These are phyloP conservation scores for Tolypocladium inflatum DNA, from an alignment of 2,329 filamentous ascomycete species.

Conservation along the genomic window DNA sequence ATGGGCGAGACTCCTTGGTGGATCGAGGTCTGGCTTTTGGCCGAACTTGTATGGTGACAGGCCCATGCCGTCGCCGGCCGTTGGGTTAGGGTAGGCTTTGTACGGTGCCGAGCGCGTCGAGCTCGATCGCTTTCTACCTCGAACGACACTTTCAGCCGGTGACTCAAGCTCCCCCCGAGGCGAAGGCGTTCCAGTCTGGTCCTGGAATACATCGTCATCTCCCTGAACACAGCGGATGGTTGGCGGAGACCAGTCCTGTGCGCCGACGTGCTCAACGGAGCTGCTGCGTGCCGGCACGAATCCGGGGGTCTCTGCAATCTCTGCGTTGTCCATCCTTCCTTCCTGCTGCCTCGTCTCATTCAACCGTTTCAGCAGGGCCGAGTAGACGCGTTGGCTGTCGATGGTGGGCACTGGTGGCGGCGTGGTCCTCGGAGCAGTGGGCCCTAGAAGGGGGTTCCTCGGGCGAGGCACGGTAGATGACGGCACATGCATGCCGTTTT, in stretches of 20 bases:
- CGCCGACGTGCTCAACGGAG: conserved; percentile 6
- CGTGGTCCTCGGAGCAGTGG: not conserved
- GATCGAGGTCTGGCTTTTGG: conserved; percentile 6
- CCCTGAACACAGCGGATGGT: conserved; percentile 23
- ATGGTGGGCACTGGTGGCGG: conserved; percentile 15
- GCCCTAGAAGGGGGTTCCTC: not conserved
- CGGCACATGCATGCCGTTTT: conserved; percentile 33
- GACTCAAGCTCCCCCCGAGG: not conserved
- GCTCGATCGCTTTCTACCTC: not conserved
- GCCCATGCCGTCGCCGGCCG: conserved; percentile 4
- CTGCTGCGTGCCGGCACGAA: conserved; percentile 7
- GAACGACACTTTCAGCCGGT: not conserved
- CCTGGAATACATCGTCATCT: conserved; percentile 22
- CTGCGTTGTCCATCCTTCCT: not conserved
- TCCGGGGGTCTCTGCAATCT: not conserved
- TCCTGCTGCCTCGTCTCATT: conserved; percentile 24
- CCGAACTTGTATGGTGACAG: conserved; percentile 4
- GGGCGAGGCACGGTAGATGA: conserved; percentile 25
- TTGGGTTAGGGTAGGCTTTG: conserved; percentile 5
- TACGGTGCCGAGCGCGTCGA: not conserved
- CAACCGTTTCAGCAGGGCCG: conserved; percentile 51
- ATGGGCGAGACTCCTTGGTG: conserved; percentile 23
- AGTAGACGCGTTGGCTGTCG: conserved; percentile 52
- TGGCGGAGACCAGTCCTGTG: conserved; percentile 11
- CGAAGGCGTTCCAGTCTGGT: not conserved